Conservation (phyloP, 2,329 filamentous ascomycete species). For the Zymoseptoria tritici region DNA sequence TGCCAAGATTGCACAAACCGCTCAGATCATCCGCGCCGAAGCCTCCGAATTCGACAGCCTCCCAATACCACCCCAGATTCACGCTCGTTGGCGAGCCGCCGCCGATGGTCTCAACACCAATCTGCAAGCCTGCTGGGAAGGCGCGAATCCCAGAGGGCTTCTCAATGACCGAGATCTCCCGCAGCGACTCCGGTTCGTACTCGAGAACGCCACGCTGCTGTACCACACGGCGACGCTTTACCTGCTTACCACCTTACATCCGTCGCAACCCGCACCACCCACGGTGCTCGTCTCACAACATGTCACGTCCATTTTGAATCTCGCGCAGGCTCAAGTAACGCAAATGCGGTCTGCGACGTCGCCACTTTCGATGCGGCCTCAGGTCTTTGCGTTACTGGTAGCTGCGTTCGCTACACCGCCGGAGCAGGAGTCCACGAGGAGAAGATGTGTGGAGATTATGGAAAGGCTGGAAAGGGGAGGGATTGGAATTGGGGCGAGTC, state of each 20-base stretch:
- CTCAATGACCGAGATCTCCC: slow-evolving; percentile 42
- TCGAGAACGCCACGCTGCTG: slow-evolving; percentile 36
- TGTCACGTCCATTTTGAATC: slow-evolving; percentile 38
- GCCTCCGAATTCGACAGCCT: slow-evolving; percentile 10
- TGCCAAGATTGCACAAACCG: slow-evolving; percentile 38
- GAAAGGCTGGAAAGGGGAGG: slow-evolving; percentile 40
- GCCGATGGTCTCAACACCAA: slow-evolving; percentile 24
- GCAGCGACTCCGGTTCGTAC: slow-evolving; percentile 39
- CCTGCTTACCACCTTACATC: slow-evolving; percentile 48
- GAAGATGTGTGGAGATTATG: slow-evolving; percentile 43
- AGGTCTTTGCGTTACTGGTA: slow-evolving; percentile 48
- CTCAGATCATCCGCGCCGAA: slow-evolving; percentile 34
- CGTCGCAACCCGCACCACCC: slow-evolving; percentile 38
- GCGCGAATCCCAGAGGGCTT: slow-evolving; percentile 24
- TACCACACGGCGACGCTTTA: slow-evolving; percentile 46
- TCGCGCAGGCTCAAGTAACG: slow-evolving; percentile 40
- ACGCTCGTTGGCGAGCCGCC: slow-evolving; percentile 21
- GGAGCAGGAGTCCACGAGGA: slow-evolving; percentile 42
- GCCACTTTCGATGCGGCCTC: slow-evolving; percentile 38
- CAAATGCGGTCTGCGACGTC: slow-evolving; percentile 36
- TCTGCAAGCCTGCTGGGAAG: slow-evolving; percentile 23
- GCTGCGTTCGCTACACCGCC: slow-evolving; percentile 41
- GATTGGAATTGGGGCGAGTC: slow-evolving; percentile 41
- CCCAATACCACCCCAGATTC: slow-evolving; percentile 13
- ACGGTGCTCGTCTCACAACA: slow-evolving; percentile 25